Conservation (phyloP, 2,329 filamentous ascomycete genomes). For the Cyphellophora attinorum region DNA sequence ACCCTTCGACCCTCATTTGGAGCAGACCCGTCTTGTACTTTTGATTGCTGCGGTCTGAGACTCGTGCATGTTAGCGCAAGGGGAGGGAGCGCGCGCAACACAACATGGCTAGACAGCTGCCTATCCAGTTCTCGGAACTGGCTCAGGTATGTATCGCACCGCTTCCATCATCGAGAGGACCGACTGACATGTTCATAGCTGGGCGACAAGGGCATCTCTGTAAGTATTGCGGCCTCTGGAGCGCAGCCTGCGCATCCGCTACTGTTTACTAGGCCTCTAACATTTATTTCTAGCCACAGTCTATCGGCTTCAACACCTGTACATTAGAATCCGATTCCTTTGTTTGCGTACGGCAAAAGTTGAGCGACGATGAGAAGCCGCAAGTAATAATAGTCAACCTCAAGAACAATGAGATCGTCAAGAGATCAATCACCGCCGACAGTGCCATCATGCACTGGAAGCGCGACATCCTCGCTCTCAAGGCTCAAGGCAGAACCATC, state of each 20-base stretch:
- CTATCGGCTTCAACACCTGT: conserved; percentile 81
- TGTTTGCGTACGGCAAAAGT: conserved; percentile 93
- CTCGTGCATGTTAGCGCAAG: conserved; percentile 18
- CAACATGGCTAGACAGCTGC: conserved; percentile 50
- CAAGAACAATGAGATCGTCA: conserved; percentile 95
- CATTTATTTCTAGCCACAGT: conserved; percentile 43
- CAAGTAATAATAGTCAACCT: conserved; percentile 97
- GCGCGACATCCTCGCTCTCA: conserved; percentile 90
- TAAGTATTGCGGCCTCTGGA: too few species aligned
- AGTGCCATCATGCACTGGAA: conserved; percentile 99
- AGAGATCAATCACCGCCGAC: conserved; percentile 94
- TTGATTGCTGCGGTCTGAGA: background rate
- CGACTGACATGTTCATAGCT: conserved; percentile 32
- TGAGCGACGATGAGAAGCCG: conserved; percentile 70
- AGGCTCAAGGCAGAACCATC: conserved; percentile 84
- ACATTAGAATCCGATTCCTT: conserved; percentile 96
- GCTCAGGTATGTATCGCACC: conserved; percentile 51
- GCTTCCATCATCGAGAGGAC: conserved; percentile 22
- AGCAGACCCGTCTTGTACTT: background rate
- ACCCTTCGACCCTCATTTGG: too few species aligned
- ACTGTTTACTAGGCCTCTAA: too few species aligned
- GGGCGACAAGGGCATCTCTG: conserved; percentile 44
- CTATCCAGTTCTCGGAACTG: conserved; percentile 89
- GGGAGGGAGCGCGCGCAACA: conserved; percentile 24
- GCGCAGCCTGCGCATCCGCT: conserved; percentile 17